Conservation (phyloP, 345 rosid genomes). For the Populus deltoides region DNA sequence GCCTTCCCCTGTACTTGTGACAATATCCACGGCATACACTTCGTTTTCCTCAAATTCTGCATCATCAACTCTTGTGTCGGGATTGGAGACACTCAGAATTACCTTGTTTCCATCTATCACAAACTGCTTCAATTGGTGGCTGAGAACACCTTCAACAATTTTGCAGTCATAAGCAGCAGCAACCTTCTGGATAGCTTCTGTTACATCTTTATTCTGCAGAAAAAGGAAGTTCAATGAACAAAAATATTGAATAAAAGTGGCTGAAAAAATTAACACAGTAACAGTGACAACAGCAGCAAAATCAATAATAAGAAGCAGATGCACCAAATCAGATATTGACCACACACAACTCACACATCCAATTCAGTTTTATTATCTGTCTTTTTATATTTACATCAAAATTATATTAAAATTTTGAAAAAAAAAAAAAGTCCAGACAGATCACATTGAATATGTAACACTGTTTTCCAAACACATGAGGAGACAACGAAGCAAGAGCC, state of each 20-base stretch:
- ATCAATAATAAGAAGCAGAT: neutral
- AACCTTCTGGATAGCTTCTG: slow-evolving; percentile 93
- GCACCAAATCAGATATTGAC: neutral
- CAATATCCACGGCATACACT: slow-evolving; percentile 85
- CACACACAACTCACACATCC: neutral
- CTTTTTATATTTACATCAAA: neutral
- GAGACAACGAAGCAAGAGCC: too few species aligned
- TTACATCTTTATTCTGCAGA: slow-evolving; percentile 88
- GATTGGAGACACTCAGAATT: slow-evolving; percentile 59
- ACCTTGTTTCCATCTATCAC: slow-evolving; percentile 89
- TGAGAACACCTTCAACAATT: slow-evolving; percentile 93
- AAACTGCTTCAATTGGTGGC: slow-evolving; percentile 90
- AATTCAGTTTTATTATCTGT: neutral
- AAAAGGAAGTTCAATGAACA: neutral
- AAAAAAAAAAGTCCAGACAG: too few species aligned
- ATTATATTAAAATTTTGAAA: neutral
- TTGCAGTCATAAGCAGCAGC: slow-evolving; percentile 97
- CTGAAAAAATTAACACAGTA: neutral
- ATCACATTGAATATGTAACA: too few species aligned
- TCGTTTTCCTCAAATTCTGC: slow-evolving; percentile 95
- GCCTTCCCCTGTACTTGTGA: slow-evolving; percentile 93
- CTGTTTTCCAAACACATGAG: too few species aligned
- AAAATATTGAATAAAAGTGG: neutral
- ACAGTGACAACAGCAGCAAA: neutral
- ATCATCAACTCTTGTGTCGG: slow-evolving; percentile 92